phyloP scores from a whole-genome alignment of 495 filamentous ascomycete genomes.

The Penicillium subrubescens region DNA sequence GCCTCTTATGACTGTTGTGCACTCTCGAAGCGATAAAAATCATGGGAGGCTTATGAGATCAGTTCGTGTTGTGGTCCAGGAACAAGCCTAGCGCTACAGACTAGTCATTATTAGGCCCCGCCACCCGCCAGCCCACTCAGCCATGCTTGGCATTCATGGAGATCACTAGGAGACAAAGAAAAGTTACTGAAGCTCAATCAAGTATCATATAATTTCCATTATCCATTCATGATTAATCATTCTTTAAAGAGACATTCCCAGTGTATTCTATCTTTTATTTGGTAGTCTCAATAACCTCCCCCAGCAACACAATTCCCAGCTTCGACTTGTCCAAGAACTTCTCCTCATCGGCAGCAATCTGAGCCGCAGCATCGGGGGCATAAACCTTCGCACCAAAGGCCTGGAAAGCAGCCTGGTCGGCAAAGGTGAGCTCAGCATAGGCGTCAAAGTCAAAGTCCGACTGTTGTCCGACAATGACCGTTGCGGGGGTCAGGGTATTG shows the following conservation, averaged over 20 bases:
- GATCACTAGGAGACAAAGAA: no score
- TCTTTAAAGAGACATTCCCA: background rate
- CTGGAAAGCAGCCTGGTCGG: slow-evolving; percentile 32
- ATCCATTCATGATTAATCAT: background rate
- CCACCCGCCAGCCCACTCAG: no score
- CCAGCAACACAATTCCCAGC: slow-evolving; percentile 30
- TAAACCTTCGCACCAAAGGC: slow-evolving; percentile 29
- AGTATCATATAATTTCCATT: background rate
- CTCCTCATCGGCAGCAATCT: slow-evolving; percentile 36
- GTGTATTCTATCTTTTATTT: slow-evolving; percentile 8
- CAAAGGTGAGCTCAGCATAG: slow-evolving; percentile 37
- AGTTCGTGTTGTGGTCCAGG: no score
- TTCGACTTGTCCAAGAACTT: slow-evolving; percentile 34
- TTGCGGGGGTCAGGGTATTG: slow-evolving; percentile 33
- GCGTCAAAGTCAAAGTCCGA: slow-evolving; percentile 44
- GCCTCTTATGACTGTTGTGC: no score
- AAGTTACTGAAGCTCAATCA: background rate
- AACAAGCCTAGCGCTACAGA: no score
- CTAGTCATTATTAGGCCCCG: no score
- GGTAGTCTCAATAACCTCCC: slow-evolving; percentile 25
- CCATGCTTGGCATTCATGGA: no score
- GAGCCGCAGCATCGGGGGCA: slow-evolving; percentile 22
- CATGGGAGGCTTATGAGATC: no score
- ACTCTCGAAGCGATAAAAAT: no score
- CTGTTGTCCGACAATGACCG: slow-evolving; percentile 36